Evolutionary conservation across 2,329 filamentous ascomycete species (phyloP), one percentile per base, ranked within the genome.

Genomic region (Juglanconis sp.): DNA sequence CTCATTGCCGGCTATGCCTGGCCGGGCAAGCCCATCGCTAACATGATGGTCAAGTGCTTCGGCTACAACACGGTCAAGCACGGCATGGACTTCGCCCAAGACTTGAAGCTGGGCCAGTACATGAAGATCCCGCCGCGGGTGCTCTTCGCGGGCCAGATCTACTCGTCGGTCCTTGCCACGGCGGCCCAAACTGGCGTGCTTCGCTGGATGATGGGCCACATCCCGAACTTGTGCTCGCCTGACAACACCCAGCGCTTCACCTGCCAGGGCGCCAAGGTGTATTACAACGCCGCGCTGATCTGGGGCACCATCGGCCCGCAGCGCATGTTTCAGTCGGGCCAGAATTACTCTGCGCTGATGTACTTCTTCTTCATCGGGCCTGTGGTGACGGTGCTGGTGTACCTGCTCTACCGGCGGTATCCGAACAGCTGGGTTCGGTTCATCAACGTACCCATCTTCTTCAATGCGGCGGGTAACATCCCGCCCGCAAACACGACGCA

Each of bases 21-120:
- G 66, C 70, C 70, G 0, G 70, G 70, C 2, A 69, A 68, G 52
- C 68, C 70, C 2, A 62, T 68, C 17, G 70, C 70, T 11, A 72
- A 71, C 58, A 71, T 71, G 63, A 72, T 72, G 67, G 69, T 72
- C 40, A 72, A 72, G 53, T 68, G 63, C 17, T 72, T 72, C 42
- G 70, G 70, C 1, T 72, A 72, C 62, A 72, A 71, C 40, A 68
- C 70, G 5, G 66, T 71, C n/a, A 71, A 71, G 56, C 70, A 71
- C 44, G 70, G 69, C 1, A 68, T 71, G 66, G 68, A 70, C 57
- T 72, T 72, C 56, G 68, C 70, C 1, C 67, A 70, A 38, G 70
- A 72, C 44, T 56, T 72, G 46, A 72, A 72, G 53, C 61, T 72
- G 8, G 70, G 69, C 2, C 70, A 72, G 53, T 72, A 72, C 50